Percentiles rank a stretch among this genome's conserved stretches.
Conservation (phyloP, 2,329 filamentous ascomycete species). For the Parascedosporium putredinis region DNA sequence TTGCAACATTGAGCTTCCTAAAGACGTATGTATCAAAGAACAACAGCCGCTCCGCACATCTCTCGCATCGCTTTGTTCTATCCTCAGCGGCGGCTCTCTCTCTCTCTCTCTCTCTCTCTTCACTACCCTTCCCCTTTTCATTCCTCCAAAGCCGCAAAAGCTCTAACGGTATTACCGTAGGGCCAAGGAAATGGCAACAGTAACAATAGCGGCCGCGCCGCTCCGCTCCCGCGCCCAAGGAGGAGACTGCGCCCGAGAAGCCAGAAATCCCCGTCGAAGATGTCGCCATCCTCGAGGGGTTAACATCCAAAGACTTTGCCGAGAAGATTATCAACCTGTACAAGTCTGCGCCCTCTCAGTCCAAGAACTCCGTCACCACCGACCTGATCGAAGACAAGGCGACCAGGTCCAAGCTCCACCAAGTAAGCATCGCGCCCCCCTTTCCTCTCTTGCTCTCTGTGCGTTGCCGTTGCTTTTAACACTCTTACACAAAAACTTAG, state of each 20-base stretch:
- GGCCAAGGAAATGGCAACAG: no score
- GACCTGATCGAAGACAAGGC: conserved; percentile 32
- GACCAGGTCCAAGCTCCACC: conserved; percentile 38
- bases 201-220: neutral
- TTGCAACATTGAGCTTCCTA: conserved; percentile 8
- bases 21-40: conserved; percentile 8
- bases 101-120: no score
- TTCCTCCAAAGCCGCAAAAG: no score
- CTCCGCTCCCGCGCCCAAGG: neutral
- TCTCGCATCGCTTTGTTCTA: no score
- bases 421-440: conserved; percentile 22
- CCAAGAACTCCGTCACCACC: conserved; percentile 25
- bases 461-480: no score
- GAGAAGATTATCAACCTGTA: conserved; percentile 31
- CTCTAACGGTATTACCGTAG: no score
- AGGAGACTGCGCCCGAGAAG: conserved; percentile 22
- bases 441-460: neutral
- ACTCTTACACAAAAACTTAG: no score
- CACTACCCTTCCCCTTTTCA: no score
- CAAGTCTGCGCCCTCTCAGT: conserved; percentile 22
- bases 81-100: no score
- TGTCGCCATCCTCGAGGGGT: conserved; percentile 23
- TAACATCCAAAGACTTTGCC: conserved; percentile 29
- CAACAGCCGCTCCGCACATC: no score
- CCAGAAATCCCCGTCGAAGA: conserved; percentile 17